These are phyloP conservation scores for Talaromyces sp. DNA, from an alignment of 2,329 filamentous ascomycete species.

Conservation along the genomic window DNA sequence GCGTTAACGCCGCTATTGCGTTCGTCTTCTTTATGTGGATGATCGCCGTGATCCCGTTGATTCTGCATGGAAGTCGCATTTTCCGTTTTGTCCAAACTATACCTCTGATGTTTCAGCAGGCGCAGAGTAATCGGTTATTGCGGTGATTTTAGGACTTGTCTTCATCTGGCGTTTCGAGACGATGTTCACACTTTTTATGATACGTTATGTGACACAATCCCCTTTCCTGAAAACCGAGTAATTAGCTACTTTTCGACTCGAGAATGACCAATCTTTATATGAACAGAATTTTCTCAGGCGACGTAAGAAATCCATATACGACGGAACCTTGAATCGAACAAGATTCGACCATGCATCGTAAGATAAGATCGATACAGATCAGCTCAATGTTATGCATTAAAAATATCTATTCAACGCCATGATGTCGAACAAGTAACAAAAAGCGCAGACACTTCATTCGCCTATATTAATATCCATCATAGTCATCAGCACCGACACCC, in stretches of 20 bases:
- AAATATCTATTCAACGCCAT: not conserved
- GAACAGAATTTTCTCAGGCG: not conserved
- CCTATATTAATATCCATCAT: conserved; percentile 12
- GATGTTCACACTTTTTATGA: conserved; percentile 2
- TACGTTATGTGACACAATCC: conserved; percentile 2
- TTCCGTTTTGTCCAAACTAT: conserved; percentile 18
- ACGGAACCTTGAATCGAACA: not conserved
- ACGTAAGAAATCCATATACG: not conserved
- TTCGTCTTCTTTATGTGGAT: conserved; percentile 37
- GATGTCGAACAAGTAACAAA: not conserved
- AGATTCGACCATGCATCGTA: not conserved
- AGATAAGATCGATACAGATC: not conserved
- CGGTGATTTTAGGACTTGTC: not conserved
- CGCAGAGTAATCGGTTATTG: conserved; percentile 18
- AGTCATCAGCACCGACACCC: conserved; percentile 15
- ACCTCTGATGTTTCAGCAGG: conserved; percentile 18
- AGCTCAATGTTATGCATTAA: not conserved
- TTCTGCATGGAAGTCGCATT: conserved; percentile 34
- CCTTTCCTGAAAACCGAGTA: not conserved
- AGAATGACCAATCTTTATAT: not conserved
- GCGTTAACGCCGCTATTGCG: conserved; percentile 29
- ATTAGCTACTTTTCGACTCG: not conserved
- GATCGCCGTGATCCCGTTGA: conserved; percentile 36
- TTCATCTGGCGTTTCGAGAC: conserved; percentile 3
- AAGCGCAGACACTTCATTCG: not conserved